These are phyloP conservation scores for Acaromyces ingoldii DNA, from an alignment of 1,284 basidiomycete genomes.

Conservation along the genomic window DNA sequence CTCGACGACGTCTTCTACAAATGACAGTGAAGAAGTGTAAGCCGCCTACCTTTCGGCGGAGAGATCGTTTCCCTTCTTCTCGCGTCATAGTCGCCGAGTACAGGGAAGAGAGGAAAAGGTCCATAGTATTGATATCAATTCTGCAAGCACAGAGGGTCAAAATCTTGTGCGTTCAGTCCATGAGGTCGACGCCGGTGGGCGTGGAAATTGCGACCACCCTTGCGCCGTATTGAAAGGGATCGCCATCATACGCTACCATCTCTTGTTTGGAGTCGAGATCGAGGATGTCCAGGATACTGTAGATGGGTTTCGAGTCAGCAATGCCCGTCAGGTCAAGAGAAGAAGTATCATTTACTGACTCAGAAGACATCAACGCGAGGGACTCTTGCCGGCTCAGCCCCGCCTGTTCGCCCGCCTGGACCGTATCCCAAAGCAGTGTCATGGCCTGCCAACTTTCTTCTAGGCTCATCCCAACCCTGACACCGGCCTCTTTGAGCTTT, in stretches of 20 bases:
- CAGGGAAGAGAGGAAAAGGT: too few relatives aligned
- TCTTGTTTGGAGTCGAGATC: slow-evolving; percentile 58
- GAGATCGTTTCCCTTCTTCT: too few relatives aligned
- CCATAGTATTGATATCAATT: too few relatives aligned
- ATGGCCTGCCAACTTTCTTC: slow-evolving; percentile 60
- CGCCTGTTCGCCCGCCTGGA: slow-evolving; percentile 58
- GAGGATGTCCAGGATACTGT: slow-evolving; percentile 62
- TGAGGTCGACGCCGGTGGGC: slow-evolving; percentile 15
- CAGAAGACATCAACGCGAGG: slow-evolving; percentile 51
- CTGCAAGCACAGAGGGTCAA: too few relatives aligned
- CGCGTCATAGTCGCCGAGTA: too few relatives aligned
- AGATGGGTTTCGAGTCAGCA: neutral
- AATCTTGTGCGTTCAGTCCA: too few relatives aligned
- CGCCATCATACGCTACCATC: slow-evolving; percentile 62
- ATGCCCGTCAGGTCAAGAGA: slow-evolving; percentile 54
- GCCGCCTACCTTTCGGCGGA: too few relatives aligned
- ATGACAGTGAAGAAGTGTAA: too few relatives aligned
- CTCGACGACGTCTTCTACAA: too few relatives aligned
- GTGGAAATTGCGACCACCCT: slow-evolving; percentile 60
- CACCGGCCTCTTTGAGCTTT: slow-evolving; percentile 62
- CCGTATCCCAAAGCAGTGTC: slow-evolving; percentile 67
- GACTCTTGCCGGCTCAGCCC: slow-evolving; percentile 23
- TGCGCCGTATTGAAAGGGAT: slow-evolving; percentile 58
- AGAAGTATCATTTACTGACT: slow-evolving; percentile 60
- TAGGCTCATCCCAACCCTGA: slow-evolving; percentile 70